Evolutionary conservation across 371 early-diverging fungal species (phyloP).

Genomic region (Syncephalis plumigaleata): DNA sequence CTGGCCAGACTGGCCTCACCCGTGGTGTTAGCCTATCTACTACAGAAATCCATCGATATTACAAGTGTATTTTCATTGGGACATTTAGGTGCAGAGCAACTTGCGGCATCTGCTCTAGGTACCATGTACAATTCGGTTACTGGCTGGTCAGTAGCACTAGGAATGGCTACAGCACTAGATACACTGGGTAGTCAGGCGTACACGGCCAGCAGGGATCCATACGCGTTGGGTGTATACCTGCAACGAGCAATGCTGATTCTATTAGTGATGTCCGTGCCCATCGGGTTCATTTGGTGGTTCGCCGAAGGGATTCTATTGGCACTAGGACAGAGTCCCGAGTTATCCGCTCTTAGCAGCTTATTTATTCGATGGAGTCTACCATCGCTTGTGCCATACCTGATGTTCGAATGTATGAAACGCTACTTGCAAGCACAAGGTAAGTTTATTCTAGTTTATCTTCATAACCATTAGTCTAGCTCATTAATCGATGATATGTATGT

Average conservation of each 20-base stretch:
- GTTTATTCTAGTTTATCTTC: too few relatives aligned
- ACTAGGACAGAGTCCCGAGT: slow-evolving; percentile 30
- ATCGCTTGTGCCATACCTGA: slow-evolving; percentile 54
- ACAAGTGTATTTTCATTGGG: slow-evolving; percentile 7
- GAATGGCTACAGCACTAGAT: slow-evolving; percentile 68
- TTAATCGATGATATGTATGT: too few relatives aligned
- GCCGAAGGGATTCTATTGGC: slow-evolving; percentile 28
- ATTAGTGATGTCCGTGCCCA: slow-evolving; percentile 41
- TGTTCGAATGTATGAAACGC: slow-evolving; percentile 60
- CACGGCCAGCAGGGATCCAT: slow-evolving; percentile 51
- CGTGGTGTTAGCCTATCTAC: slow-evolving; percentile 3
- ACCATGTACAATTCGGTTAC: slow-evolving; percentile 52
- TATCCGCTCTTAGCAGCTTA: slow-evolving; percentile 25
- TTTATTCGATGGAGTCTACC: slow-evolving; percentile 48
- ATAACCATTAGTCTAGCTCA: not conserved
- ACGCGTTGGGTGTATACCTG: slow-evolving; percentile 55
- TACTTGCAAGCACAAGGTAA: slow-evolving; percentile 58
- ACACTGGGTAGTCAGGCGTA: slow-evolving; percentile 77
- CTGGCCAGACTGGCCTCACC: not conserved
- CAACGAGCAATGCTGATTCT: slow-evolving; percentile 63
- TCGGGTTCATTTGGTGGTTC: slow-evolving; percentile 59
- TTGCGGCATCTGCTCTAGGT: slow-evolving; percentile 8
- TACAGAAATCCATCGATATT: slow-evolving; percentile 6
- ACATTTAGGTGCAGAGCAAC: slow-evolving; percentile 8
- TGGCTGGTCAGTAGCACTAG: slow-evolving; percentile 62